A percentile compares a stretch with the other conserved stretches of the same genome.
phyloP scores from a whole-genome alignment of 2,329 filamentous ascomycete genomes.

The Parasarocladium wereldwijsianum region DNA sequence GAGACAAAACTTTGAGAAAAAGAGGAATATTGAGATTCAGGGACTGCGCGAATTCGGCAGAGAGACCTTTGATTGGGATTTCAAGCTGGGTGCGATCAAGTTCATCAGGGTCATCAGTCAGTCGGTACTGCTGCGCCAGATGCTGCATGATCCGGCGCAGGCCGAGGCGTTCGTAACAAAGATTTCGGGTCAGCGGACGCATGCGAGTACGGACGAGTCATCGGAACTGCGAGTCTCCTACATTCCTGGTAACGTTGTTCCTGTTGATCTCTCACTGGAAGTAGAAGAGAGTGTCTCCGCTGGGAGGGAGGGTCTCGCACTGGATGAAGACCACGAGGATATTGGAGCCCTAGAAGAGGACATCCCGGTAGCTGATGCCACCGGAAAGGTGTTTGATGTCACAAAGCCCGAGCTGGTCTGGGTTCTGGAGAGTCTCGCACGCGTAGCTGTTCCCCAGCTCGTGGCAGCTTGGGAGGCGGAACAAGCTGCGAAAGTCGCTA shows the following conservation, averaged over 20 bases:
- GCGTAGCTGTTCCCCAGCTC: constrained; percentile 10
- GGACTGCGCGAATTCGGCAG: constrained; percentile 59
- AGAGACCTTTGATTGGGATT: constrained; percentile 78
- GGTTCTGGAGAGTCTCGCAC: constrained; percentile 21
- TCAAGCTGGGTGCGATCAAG: constrained; percentile 64
- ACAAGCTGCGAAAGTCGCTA: constrained; percentile 9
- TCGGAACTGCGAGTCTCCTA: constrained; percentile 70
- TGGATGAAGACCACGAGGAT: constrained; percentile 54
- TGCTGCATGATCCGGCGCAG: constrained; percentile 15
- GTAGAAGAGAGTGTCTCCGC: constrained; percentile 42
- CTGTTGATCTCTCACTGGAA: constrained; percentile 61
- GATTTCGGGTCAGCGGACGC: constrained; percentile 53
- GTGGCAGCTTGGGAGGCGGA: constrained; percentile 15
- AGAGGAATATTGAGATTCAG: constrained; percentile 13
- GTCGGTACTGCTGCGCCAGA: constrained; percentile 51
- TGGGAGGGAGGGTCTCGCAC: constrained; percentile 38
- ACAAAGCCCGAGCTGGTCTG: constrained; percentile 37
- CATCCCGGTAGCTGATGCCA: constrained; percentile 9
- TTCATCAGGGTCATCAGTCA: constrained; percentile 71
- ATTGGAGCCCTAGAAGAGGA: constrained; percentile 22
- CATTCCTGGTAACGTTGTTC: constrained; percentile 60
- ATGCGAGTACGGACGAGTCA: constrained; percentile 59
- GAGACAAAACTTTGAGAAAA: constrained; percentile 10
- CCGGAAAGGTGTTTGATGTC: constrained; percentile 45
- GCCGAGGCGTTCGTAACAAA: constrained; percentile 40